Evolutionary conservation across 169 alveolate species (phyloP).

Genomic region (Eimeria sp.): DNA sequence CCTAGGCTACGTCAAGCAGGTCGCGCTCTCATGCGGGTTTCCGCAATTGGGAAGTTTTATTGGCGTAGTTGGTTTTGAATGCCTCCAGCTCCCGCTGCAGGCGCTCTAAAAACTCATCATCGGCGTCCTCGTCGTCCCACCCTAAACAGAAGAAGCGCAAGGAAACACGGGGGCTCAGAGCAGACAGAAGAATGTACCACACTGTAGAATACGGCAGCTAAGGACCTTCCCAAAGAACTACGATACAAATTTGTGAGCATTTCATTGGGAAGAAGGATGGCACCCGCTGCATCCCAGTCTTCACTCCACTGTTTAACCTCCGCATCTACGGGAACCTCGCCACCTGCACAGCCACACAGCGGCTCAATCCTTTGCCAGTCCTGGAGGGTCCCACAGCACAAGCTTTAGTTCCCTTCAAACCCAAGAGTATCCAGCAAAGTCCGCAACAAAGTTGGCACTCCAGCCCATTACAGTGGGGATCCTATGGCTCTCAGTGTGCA

Average conservation of each 20-base stretch:
- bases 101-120: conserved; percentile 82
- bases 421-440: background rate
- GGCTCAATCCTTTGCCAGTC: background rate
- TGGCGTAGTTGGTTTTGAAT: conserved; percentile 65
- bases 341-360: conserved; percentile 67
- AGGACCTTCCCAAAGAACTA: background rate
- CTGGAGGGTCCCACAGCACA: background rate
- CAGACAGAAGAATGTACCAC: background rate
- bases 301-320: conserved; percentile 85
- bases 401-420: background rate
- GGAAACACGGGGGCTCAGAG: background rate
- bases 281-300: conserved; percentile 85
- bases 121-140: conserved; percentile 84
- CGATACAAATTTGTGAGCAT: background rate
- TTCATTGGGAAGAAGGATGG: background rate
- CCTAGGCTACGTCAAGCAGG: background rate
- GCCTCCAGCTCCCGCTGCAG: conserved; percentile 84
- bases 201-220: background rate
- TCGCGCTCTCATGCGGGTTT: conserved; percentile 20
- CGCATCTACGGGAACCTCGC: conserved; percentile 79
- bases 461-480: background rate
- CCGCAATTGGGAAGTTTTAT: conserved; percentile 33
- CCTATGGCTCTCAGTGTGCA: background rate
- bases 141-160: conserved; percentile 37
- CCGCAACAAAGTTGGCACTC: background rate